These are phyloP conservation scores for Sesbania bispinosa DNA, from an alignment of 306 rosid genomes.

Conservation along the genomic window DNA sequence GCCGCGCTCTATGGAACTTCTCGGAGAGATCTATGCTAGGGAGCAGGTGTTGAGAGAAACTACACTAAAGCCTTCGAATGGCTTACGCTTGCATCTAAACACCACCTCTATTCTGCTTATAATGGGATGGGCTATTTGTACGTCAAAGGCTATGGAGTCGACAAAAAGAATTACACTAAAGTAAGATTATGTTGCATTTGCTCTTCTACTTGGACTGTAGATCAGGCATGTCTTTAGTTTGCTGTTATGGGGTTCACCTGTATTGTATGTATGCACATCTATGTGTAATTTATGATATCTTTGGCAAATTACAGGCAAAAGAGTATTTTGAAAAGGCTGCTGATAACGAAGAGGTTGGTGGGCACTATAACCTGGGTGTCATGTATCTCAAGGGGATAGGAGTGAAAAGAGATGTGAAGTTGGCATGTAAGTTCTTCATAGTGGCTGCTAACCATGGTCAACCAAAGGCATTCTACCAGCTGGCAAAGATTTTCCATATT, in stretches of 20 bases:
- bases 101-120: constrained; percentile 75
- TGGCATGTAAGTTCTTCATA: constrained; percentile 64
- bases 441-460: constrained; percentile 89
- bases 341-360: constrained; percentile 69
- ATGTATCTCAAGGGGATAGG: constrained; percentile 96
- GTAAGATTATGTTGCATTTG: constrained; percentile 40
- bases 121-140: constrained; percentile 96
- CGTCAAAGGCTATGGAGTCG: constrained; percentile 92
- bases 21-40: constrained; percentile 96
- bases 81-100: constrained; percentile 86
- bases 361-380: constrained; percentile 93
- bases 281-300: constrained; percentile 6
- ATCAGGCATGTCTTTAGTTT: too few species aligned
- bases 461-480: constrained; percentile 98
- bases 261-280: neutral
- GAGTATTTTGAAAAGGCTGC: constrained; percentile 97
- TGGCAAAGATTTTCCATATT: constrained; percentile 93
- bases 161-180: constrained; percentile 80
- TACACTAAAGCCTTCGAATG: constrained; percentile 89
- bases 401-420: constrained; percentile 78
- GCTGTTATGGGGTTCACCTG: too few species aligned
- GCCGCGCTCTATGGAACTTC: constrained; percentile 92
- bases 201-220: neutral
- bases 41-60: constrained; percentile 93
- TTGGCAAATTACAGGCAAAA: constrained; percentile 56